These are phyloP conservation scores for Colletotrichum sp. DNA, from an alignment of 2,329 filamentous ascomycete species.

Conservation along the genomic window DNA sequence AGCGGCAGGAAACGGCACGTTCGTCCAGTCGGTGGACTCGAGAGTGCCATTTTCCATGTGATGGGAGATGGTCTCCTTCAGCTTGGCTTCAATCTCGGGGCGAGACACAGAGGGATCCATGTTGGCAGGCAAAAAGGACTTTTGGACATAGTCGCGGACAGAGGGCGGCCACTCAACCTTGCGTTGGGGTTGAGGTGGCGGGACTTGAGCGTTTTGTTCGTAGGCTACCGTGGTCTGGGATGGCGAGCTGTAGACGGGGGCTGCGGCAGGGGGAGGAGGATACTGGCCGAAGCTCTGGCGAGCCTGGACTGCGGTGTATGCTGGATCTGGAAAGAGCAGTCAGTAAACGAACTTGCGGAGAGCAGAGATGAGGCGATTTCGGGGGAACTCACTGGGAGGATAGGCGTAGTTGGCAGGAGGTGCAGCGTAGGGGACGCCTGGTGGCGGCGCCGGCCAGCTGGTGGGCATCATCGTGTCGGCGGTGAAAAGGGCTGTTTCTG, in stretches of 20 bases:
- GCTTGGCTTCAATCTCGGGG: slow-evolving; percentile 79
- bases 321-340: slow-evolving; percentile 45
- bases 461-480: slow-evolving; percentile 33
- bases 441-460: slow-evolving; percentile 34
- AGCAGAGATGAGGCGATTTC: neutral
- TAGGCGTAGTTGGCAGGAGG: slow-evolving; percentile 42
- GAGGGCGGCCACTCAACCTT: slow-evolving; percentile 81
- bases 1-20: slow-evolving; percentile 82
- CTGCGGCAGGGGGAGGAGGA: slow-evolving; percentile 34
- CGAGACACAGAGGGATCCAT: slow-evolving; percentile 66
- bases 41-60: slow-evolving; percentile 78
- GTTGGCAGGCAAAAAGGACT: slow-evolving; percentile 82
- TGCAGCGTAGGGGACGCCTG: slow-evolving; percentile 43
- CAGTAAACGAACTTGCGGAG: neutral
- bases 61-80: slow-evolving; percentile 84
- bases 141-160: slow-evolving; percentile 88
- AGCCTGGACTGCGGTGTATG: slow-evolving; percentile 67
- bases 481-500: neutral
- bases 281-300: slow-evolving; percentile 63
- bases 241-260: slow-evolving; percentile 23
- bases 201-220: neutral
- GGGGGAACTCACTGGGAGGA: slow-evolving; percentile 38
- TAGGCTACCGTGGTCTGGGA: slow-evolving; percentile 25
- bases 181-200: slow-evolving; percentile 40
- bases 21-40: slow-evolving; percentile 80